These are phyloP conservation scores for Linnemannia exigua DNA, from an alignment of 192 early-diverging fungal species.

Conservation along the genomic window DNA sequence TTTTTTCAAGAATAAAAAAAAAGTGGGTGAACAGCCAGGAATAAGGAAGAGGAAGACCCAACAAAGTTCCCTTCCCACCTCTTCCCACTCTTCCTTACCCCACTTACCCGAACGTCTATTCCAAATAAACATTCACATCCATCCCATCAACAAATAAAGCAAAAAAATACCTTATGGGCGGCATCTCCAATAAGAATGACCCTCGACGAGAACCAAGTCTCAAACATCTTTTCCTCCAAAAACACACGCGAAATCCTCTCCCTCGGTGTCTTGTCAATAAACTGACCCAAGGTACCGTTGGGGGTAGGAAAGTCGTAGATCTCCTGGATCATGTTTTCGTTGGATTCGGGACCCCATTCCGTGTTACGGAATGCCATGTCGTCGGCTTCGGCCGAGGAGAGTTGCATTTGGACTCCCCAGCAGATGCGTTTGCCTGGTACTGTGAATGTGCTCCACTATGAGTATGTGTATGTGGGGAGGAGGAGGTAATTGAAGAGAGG, in stretches of 20 bases:
- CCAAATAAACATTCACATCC: background rate
- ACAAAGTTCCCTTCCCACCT: background rate
- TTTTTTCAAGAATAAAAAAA: background rate
- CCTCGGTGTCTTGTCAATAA: constrained; percentile 25
- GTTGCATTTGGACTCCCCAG: constrained; percentile 33
- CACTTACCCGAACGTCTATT: background rate
- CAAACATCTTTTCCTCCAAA: constrained; percentile 51
- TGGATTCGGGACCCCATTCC: constrained; percentile 33
- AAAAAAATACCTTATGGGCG: constrained; percentile 25
- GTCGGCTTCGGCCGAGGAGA: background rate
- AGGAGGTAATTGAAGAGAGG: no score
- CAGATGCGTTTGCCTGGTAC: constrained; percentile 31
- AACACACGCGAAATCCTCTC: constrained; percentile 40
- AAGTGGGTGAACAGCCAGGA: background rate
- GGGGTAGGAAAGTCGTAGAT: constrained; percentile 24
- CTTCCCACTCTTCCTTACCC: background rate
- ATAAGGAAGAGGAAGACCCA: background rate
- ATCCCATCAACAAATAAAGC: background rate
- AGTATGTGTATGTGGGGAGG: background rate
- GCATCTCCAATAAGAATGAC: constrained; percentile 42
- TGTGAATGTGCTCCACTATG: constrained; percentile 34
- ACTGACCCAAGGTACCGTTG: constrained; percentile 29
- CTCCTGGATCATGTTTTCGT: constrained; percentile 38
- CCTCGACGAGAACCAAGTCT: constrained; percentile 39
- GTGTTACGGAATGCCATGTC: constrained; percentile 27